phyloP scores from a whole-genome alignment of 306 rosid genomes.

The Crataegus laevigata region DNA sequence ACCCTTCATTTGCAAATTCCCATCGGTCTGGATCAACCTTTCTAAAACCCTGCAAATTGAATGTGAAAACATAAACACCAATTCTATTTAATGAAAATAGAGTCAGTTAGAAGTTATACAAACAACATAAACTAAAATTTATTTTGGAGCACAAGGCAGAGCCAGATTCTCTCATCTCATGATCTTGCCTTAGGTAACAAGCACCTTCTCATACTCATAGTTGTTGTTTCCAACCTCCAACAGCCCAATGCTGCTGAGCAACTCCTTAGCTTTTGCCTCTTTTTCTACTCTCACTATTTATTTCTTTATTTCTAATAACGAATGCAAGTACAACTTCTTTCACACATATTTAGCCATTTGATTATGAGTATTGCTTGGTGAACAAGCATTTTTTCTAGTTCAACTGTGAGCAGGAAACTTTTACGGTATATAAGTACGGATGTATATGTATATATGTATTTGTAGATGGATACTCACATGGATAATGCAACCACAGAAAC shows the following conservation, averaged over 20 bases:
- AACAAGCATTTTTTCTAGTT: no score
- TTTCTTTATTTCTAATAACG: not conserved
- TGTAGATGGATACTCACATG: not conserved
- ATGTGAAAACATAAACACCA: not conserved
- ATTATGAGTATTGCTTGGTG: no score
- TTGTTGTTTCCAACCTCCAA: not conserved
- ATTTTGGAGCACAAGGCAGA: not conserved
- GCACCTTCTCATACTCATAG: not conserved
- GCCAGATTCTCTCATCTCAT: not conserved
- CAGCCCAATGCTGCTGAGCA: not conserved
- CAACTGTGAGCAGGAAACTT: no score
- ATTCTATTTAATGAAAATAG: not conserved
- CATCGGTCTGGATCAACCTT: slow-evolving; percentile 61
- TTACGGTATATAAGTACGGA: no score
- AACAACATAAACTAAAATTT: not conserved
- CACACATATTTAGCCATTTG: no score
- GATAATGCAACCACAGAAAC: not conserved
- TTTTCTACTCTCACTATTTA: not conserved
- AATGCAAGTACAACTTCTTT: not conserved
- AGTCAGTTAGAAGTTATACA: not conserved
- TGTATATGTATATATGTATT: no score
- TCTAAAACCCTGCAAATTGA: slow-evolving; percentile 49
- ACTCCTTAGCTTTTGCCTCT: not conserved
- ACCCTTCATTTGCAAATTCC: slow-evolving; percentile 65
- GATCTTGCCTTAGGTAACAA: not conserved